A percentile compares a stretch with the other conserved stretches of the same genome.
phyloP scores from a whole-genome alignment of 2,329 filamentous ascomycete genomes.

The Myriosclerotinia duriaeana region DNA sequence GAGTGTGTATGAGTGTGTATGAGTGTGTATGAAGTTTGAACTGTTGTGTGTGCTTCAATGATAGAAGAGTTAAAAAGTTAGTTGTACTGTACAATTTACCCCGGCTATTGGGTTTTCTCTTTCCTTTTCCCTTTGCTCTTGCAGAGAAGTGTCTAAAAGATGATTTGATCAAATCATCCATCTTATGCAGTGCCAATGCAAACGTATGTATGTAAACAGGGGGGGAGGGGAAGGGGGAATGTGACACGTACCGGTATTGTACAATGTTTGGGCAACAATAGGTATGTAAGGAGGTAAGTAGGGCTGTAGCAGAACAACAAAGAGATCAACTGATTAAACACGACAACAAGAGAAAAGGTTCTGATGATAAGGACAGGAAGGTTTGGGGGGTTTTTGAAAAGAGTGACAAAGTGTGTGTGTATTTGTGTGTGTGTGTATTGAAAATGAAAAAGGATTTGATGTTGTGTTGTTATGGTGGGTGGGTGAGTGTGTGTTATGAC shows the following conservation, averaged over 20 bases:
- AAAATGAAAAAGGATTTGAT: not conserved
- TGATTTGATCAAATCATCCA: slow-evolving; percentile 14
- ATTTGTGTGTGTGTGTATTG: not conserved
- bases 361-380: not conserved
- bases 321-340: slow-evolving; percentile 16
- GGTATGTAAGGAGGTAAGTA: not conserved
- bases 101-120: slow-evolving; percentile 9
- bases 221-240: not conserved
- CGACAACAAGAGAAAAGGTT: not conserved
- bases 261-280: slow-evolving; percentile 5
- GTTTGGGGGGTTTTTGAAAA: not conserved
- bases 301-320: not conserved
- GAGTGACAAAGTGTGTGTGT: slow-evolving; percentile 11
- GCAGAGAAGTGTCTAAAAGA: not conserved
- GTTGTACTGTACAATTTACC: not conserved
- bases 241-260: slow-evolving; percentile 20
- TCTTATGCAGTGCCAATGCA: not conserved
- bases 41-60: slow-evolving; percentile 16
- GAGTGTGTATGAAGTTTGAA: not conserved
- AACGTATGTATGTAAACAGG: slow-evolving; percentile 16
- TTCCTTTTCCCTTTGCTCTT: not conserved
- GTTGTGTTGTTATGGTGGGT: not conserved
- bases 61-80: slow-evolving; percentile 17
- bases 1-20: not conserved
- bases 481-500: too few species aligned